These are phyloP conservation scores for Cnidoscolus chayamansa DNA, from an alignment of 441 rosid species.

Conservation along the genomic window DNA sequence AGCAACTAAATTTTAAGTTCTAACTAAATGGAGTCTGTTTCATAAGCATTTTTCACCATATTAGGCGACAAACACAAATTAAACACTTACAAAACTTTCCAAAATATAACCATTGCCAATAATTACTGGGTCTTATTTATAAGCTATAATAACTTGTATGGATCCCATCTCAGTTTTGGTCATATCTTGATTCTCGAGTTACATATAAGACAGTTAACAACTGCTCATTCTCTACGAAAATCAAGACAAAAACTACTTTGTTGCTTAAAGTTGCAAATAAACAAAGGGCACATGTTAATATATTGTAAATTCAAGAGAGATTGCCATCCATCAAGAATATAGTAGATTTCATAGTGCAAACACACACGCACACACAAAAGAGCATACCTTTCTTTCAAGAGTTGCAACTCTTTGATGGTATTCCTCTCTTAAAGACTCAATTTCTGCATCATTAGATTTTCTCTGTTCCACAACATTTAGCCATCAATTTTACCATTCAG, in stretches of 20 bases:
- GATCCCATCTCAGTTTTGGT: not conserved
- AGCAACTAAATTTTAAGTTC: conserved; percentile 3
- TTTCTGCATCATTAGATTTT: conserved; percentile 84
- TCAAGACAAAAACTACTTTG: conserved; percentile 1
- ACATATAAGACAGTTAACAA: not conserved
- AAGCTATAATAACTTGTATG: not conserved
- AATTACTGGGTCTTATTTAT: not conserved
- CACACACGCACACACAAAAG: not conserved
- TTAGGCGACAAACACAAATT: not conserved
- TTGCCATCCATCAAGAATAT: not conserved
- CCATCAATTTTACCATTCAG: conserved; percentile 18
- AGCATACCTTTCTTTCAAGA: conserved; percentile 84
- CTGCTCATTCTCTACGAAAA: not conserved
- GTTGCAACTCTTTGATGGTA: conserved; percentile 94
- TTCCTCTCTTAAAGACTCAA: conserved; percentile 95
- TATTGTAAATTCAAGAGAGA: not conserved
- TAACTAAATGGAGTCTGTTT: not conserved
- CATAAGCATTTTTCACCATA: not conserved
- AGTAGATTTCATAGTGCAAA: conserved; percentile 4
- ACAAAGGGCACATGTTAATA: not conserved
- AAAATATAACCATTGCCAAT: not conserved
- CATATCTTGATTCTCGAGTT: not conserved
- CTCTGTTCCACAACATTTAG: conserved; percentile 54
- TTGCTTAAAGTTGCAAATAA: not conserved
- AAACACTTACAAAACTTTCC: not conserved